Percentiles rank a stretch among this genome's conserved stretches.
Evolutionary conservation across 345 rosid species (phyloP).

Genomic region (Aegle marmelos): DNA sequence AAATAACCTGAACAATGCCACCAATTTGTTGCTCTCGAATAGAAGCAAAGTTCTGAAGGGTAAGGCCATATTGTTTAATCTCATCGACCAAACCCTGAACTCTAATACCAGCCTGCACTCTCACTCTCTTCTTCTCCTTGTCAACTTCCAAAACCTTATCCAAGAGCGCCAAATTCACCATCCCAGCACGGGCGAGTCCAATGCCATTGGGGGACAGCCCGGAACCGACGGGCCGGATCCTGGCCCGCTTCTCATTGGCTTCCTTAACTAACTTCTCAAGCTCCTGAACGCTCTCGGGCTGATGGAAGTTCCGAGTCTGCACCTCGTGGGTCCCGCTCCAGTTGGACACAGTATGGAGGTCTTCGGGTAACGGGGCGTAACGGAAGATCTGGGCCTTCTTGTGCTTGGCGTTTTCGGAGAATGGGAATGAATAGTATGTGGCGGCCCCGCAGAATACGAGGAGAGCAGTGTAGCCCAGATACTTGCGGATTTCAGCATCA

Average conservation of each 20-base stretch:
- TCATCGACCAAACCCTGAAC: conserved; percentile 90
- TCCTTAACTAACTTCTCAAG: conserved; percentile 69
- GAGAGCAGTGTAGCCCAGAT: conserved; percentile 85
- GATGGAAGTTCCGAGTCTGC: conserved; percentile 78
- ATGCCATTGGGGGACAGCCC: conserved; percentile 92
- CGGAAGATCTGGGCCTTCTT: conserved; percentile 89
- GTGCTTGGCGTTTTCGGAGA: conserved; percentile 75
- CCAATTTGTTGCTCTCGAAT: conserved; percentile 99
- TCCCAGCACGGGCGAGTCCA: conserved; percentile 81
- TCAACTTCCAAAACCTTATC: conserved; percentile 81
- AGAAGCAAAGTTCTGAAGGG: conserved; percentile 93
- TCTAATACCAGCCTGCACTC: conserved; percentile 85
- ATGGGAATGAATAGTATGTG: conserved; percentile 90
- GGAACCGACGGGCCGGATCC: conserved; percentile 91
- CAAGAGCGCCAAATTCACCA: conserved; percentile 87
- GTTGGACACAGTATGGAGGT: conserved; percentile 90
- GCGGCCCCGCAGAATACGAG: conserved; percentile 70
- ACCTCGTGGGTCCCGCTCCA: conserved; percentile 99
- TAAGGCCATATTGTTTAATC: conserved; percentile 70
- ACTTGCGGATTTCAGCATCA: conserved; percentile 68
- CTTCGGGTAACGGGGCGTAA: conserved; percentile 88
- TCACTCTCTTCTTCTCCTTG: conserved; percentile 74
- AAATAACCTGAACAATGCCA: conserved; percentile 87
- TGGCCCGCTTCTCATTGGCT: conserved; percentile 45
- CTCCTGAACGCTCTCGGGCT: conserved; percentile 69